A percentile compares a stretch with the other conserved stretches of the same genome.
Evolutionary conservation across 106 monocot species (phyloP).

Genomic region (Dioscorea zingiberensis): DNA sequence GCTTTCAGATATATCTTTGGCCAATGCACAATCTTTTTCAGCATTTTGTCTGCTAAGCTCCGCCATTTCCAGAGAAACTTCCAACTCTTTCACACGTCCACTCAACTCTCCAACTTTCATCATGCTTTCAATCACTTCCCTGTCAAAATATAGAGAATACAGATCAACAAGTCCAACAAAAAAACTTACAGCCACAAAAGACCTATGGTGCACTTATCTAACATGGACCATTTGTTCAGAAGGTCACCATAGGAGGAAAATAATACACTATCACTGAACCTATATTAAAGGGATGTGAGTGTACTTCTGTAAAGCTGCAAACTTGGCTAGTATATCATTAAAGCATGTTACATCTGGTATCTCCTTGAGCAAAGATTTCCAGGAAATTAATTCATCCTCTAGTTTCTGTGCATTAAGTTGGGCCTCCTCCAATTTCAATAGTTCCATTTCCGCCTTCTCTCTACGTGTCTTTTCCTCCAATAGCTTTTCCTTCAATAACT

Average conservation of each 20-base stretch:
- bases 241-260: no score
- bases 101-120: conserved; percentile 63
- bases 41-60: conserved; percentile 45
- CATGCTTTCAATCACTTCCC: conserved; percentile 70
- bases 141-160: conserved; percentile 20
- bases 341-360: conserved; percentile 77
- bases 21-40: conserved; percentile 54
- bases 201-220: no score
- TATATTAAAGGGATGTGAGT: conserved; percentile 9
- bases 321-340: conserved; percentile 69
- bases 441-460: conserved; percentile 71
- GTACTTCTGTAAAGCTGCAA: conserved; percentile 71
- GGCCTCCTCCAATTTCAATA: conserved; percentile 52
- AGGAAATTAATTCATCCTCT: conserved; percentile 59
- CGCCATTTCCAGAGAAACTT: conserved; percentile 56
- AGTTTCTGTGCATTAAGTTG: conserved; percentile 52
- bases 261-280: not conserved
- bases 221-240: no score
- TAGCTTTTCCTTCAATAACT: conserved; percentile 78
- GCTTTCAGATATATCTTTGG: conserved; percentile 53
- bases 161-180: not conserved
- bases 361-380: conserved; percentile 65
- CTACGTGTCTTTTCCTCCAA: conserved; percentile 69
- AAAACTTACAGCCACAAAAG: no score
- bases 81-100: conserved; percentile 56